A percentile compares a stretch with the other conserved stretches of the same genome.
Conservation (phyloP, 2,329 filamentous ascomycete species). For the Tolypocladium album region DNA sequence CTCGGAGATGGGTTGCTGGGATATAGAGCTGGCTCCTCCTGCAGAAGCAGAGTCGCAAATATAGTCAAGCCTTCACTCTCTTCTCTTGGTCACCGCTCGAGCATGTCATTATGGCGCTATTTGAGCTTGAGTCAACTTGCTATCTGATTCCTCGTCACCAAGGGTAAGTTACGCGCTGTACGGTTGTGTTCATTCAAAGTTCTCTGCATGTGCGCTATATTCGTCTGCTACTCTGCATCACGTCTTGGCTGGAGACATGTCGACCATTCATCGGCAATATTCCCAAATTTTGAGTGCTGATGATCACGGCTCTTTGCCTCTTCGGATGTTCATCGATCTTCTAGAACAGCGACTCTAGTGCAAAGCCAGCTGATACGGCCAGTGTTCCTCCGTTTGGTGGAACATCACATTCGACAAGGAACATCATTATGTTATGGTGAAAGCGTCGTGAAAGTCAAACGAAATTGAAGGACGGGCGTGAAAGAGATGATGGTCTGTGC, state of each 20-base stretch:
- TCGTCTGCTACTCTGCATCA: background rate
- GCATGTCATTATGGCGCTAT: background rate
- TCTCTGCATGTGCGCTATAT: background rate
- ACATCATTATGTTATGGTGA: too few species aligned
- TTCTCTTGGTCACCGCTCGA: background rate
- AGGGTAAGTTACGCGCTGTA: background rate
- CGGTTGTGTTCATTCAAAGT: background rate
- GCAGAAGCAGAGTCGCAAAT: background rate
- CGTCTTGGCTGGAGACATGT: too few species aligned
- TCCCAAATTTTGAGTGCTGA: background rate
- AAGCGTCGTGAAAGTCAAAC: too few species aligned
- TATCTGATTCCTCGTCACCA: background rate
- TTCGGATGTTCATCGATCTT: too few species aligned
- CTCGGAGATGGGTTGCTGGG: background rate
- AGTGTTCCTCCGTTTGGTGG: too few species aligned
- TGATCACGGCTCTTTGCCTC: too few species aligned
- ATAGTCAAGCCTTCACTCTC: background rate
- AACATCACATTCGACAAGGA: too few species aligned
- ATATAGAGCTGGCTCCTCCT: background rate
- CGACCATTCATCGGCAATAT: too few species aligned
- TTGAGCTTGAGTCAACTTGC: background rate
- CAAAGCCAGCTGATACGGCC: too few species aligned
- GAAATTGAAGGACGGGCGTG: background rate
- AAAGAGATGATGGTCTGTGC: background rate
- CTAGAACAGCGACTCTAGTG: too few species aligned